These are phyloP conservation scores for Elasticomyces elasticus DNA, from an alignment of 495 filamentous ascomycete genomes.

Conservation along the genomic window DNA sequence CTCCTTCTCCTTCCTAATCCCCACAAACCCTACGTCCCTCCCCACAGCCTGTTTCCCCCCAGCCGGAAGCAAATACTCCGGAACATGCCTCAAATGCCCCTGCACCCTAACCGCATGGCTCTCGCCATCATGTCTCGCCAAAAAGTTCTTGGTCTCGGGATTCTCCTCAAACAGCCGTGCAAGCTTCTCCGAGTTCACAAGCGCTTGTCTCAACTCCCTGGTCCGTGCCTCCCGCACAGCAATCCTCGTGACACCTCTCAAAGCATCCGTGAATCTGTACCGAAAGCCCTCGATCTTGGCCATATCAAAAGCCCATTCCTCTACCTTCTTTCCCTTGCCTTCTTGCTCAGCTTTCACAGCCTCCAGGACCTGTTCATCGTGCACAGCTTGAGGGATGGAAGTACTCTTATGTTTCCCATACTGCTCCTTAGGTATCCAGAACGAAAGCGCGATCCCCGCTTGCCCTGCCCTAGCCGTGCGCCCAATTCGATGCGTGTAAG, in stretches of 20 bases:
- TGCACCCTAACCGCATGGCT: conserved; percentile 62
- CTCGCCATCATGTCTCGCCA: conserved; percentile 84
- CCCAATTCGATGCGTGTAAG: conserved; percentile 91
- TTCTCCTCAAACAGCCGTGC: conserved; percentile 97
- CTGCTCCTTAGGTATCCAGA: conserved; percentile 70
- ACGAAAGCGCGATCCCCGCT: conserved; percentile 88
- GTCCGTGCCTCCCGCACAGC: conserved; percentile 83
- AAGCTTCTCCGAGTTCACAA: conserved; percentile 84
- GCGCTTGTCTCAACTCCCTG: conserved; percentile 75
- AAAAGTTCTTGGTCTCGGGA: conserved; percentile 72
- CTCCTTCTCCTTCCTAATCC: conserved; percentile 60
- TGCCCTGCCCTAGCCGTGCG: conserved; percentile 85
- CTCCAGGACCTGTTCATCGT: conserved; percentile 74
- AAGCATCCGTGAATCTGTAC: conserved; percentile 86
- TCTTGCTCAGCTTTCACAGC: conserved; percentile 44
- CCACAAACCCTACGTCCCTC: conserved; percentile 60
- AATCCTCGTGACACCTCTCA: conserved; percentile 68
- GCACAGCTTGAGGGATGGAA: conserved; percentile 52
- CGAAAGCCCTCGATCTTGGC: conserved; percentile 82
- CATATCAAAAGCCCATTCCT: conserved; percentile 92
- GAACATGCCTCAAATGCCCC: conserved; percentile 87
- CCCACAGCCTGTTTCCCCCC: conserved; percentile 59
- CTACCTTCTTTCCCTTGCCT: conserved; percentile 64
- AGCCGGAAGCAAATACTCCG: conserved; percentile 81
- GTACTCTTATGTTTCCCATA: conserved; percentile 88